These are phyloP conservation scores for Coemansia furcata DNA, from an alignment of 192 early-diverging fungal genomes.

Conservation along the genomic window DNA sequence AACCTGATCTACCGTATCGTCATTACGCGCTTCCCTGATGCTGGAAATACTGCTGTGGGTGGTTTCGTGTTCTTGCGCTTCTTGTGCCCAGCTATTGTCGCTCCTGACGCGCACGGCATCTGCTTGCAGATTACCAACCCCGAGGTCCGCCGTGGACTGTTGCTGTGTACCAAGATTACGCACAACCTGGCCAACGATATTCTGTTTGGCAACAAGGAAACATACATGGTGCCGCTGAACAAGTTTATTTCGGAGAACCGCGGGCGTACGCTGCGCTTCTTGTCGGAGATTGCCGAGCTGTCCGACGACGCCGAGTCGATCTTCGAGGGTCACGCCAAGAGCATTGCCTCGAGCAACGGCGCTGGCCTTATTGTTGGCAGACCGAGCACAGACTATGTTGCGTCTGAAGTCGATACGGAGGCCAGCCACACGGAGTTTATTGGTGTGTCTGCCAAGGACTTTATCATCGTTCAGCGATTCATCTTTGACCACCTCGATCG, in stretches of 20 bases:
- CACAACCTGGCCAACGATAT: constrained; percentile 96
- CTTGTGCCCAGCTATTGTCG: constrained; percentile 92
- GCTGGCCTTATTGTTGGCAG: constrained; percentile 11
- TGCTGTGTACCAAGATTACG: constrained; percentile 92
- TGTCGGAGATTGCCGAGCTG: constrained; percentile 72
- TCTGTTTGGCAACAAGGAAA: constrained; percentile 92
- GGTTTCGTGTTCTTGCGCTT: constrained; percentile 95
- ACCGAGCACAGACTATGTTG: constrained; percentile 35
- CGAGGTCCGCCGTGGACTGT: constrained; percentile 80
- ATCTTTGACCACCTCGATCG: constrained; percentile 69
- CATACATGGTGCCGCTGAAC: constrained; percentile 91
- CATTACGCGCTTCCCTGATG: constrained; percentile 76
- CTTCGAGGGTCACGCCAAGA: constrained; percentile 40
- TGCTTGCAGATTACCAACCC: constrained; percentile 61
- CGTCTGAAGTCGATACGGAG: constrained; percentile 33
- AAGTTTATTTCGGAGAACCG: constrained; percentile 83
- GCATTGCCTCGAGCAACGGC: constrained; percentile 37
- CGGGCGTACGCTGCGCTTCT: constrained; percentile 72
- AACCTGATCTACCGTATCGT: constrained; percentile 76
- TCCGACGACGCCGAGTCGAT: constrained; percentile 45
- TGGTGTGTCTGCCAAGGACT: constrained; percentile 50
- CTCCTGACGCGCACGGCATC: constrained; percentile 82
- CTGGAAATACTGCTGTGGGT: constrained; percentile 84
- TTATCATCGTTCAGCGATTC: constrained; percentile 62
- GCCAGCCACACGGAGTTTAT: constrained; percentile 8